These are phyloP conservation scores for Penicillium sp. DNA, from an alignment of 2,329 filamentous ascomycete genomes.

Conservation along the genomic window DNA sequence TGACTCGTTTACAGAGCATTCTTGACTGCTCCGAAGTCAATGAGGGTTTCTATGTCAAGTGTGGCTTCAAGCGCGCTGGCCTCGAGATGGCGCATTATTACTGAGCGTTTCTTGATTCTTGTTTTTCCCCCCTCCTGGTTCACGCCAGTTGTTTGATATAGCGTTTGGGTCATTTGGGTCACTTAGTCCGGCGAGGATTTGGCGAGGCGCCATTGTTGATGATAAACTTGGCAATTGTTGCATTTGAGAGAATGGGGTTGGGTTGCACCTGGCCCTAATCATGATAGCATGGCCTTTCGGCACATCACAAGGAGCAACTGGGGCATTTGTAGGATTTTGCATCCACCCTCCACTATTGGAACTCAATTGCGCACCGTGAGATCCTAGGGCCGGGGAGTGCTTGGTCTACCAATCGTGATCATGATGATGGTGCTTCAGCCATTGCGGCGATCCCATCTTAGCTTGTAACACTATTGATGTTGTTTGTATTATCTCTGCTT, in stretches of 20 bases:
- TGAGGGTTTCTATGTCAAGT: constrained; percentile 97
- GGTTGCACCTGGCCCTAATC: neutral
- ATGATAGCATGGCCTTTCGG: neutral
- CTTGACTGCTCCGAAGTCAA: constrained; percentile 95
- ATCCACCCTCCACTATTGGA: neutral
- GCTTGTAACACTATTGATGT: neutral
- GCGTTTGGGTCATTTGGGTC: constrained; percentile 20
- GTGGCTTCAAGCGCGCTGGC: constrained; percentile 87
- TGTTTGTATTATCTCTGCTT: neutral
- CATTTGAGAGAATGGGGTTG: neutral
- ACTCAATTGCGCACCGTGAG: neutral
- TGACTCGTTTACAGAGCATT: constrained; percentile 63
- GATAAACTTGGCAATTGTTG: neutral
- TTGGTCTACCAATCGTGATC: neutral
- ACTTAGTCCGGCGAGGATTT: constrained; percentile 6
- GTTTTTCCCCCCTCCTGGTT: constrained; percentile 6
- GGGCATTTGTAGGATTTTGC: neutral
- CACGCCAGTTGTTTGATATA: constrained; percentile 7
- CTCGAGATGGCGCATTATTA: constrained; percentile 98
- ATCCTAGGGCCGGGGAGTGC: neutral
- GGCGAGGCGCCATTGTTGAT: constrained; percentile 8
- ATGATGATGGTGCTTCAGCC: neutral
- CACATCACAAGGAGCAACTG: neutral
- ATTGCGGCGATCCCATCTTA: neutral
- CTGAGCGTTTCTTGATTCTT: constrained; percentile 23